Base-by-base conservation (phyloP, 345 rosid genomes). In the Salix caprea region DNA sequence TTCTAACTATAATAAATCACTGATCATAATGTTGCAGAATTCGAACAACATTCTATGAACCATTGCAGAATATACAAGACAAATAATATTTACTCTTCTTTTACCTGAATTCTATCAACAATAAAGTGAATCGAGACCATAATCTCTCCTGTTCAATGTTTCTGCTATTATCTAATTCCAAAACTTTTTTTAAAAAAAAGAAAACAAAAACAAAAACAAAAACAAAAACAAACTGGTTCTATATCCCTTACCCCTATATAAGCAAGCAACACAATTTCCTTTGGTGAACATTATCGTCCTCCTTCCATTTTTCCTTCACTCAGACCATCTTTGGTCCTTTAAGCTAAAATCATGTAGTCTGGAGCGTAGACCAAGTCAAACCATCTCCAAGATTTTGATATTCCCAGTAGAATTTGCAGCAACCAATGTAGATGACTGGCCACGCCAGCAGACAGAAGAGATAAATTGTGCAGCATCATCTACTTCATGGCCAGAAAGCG, bases 351-450 rank as follows among this genome's bases (percentile, higher is more conserved):
- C 32, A 46, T 69, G 54, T 64, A 54, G 3, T 50, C 58, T 67
- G 32, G 28, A 32, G 66, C 39, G 11, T 16, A 14, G 21, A 64
- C 69, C 40, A 46, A 74, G 58, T 72, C 71, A 92, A 62, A 90
- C 87, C 98, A 94, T 94, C 87, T 94, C 98, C 85, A 92, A 78
- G 46, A 94, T 84, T 85, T 92, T 94, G 85, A 94, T 91, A 78
- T 94, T 94, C 65, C 98, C 98, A 0, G 89, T 85, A 61, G 98
- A 94, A 81, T 92, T 94, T 81, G 98, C 97, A 37, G 94, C 98
- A 21, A 91, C 90, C 69, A 94, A 80, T 11, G 93, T 89, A 16
- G 96, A 83, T 21, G 98, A 87, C 79, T 84, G 91, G 76, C 93
- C 88, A 0, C 97, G 92, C 98, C 97, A 94, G 80, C 98, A 92